A percentile compares a stretch with the other conserved stretches of the same genome.
phyloP scores from a whole-genome alignment of 2,329 filamentous ascomycete species.

The Ophiocordyceps camponoti-saundersi region DNA sequence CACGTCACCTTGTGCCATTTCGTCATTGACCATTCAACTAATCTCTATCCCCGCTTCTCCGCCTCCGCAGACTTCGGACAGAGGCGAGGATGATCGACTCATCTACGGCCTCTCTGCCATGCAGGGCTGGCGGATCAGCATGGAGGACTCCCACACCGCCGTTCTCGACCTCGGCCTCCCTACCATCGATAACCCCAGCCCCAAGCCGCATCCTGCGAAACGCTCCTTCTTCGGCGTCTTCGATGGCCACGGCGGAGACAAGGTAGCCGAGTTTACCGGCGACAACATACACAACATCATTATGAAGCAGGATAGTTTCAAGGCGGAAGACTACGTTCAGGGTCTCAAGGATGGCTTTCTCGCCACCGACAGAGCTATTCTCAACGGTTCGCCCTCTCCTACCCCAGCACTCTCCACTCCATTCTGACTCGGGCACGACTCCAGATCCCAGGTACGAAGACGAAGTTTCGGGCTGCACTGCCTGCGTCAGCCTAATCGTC shows the following conservation, averaged over 20 bases:
- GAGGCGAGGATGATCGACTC: slow-evolving; percentile 83
- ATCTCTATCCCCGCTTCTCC: background rate
- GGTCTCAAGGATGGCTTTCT: slow-evolving; percentile 94
- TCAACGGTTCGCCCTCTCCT: slow-evolving; percentile 52
- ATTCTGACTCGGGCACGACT: background rate
- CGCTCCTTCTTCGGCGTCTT: slow-evolving; percentile 96
- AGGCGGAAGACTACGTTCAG: slow-evolving; percentile 81
- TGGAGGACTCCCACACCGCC: slow-evolving; percentile 91
- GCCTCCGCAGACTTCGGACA: slow-evolving; percentile 55
- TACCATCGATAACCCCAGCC: slow-evolving; percentile 31
- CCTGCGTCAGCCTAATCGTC: slow-evolving; percentile 77
- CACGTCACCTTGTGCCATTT: too few relatives aligned
- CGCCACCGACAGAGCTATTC: slow-evolving; percentile 85
- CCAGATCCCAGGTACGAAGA: slow-evolving; percentile 92
- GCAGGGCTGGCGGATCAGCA: slow-evolving; percentile 99
- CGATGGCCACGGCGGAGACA: slow-evolving; percentile 93
- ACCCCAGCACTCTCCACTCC: too few relatives aligned
- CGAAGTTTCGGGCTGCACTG: slow-evolving; percentile 94
- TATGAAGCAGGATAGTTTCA: slow-evolving; percentile 86
- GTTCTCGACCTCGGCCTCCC: slow-evolving; percentile 66
- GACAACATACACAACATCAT: slow-evolving; percentile 90
- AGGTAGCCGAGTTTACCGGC: slow-evolving; percentile 84
- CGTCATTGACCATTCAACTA: background rate
- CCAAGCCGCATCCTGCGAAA: slow-evolving; percentile 52
- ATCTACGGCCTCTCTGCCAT: slow-evolving; percentile 93